Evolutionary conservation across 2,329 filamentous ascomycete species (phyloP).

Genomic region (Aspergillus bombycis): DNA sequence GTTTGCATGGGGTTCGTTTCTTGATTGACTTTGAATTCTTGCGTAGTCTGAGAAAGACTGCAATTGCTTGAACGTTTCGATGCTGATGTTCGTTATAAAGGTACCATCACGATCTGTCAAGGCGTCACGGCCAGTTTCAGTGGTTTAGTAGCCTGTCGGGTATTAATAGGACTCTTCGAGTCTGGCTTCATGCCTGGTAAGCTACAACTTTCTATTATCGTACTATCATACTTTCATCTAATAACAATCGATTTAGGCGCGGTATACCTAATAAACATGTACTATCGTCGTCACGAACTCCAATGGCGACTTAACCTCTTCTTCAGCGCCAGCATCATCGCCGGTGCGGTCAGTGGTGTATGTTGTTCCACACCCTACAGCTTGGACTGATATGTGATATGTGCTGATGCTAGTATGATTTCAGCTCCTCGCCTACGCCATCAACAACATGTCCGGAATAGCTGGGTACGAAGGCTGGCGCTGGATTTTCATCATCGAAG

Average conservation of each 20-base stretch:
- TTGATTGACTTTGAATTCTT: background rate
- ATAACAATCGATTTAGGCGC: constrained; percentile 23
- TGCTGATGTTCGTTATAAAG: constrained; percentile 24
- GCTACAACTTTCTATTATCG: background rate
- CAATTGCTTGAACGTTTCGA: background rate
- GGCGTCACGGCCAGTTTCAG: constrained; percentile 45
- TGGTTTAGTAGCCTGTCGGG: constrained; percentile 41
- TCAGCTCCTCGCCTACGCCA: constrained; percentile 47
- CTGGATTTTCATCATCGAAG: constrained; percentile 57
- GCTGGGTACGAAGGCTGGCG: constrained; percentile 46
- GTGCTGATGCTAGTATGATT: background rate
- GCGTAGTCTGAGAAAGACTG: background rate
- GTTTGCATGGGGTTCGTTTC: constrained; percentile 40
- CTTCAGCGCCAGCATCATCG: constrained; percentile 41
- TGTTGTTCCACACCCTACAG: constrained; percentile 4
- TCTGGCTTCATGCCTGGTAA: constrained; percentile 43
- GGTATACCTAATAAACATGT: constrained; percentile 41
- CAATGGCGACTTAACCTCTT: constrained; percentile 43
- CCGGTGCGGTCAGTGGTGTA: constrained; percentile 45
- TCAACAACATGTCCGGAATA: constrained; percentile 45
- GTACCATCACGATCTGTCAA: constrained; percentile 47
- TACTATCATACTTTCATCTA: background rate
- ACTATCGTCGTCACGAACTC: constrained; percentile 44
- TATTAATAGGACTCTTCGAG: constrained; percentile 42
- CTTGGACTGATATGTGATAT: background rate